phyloP scores from a whole-genome alignment of 1,284 basidiomycete species.

The Leucoagaricus sp. region DNA sequence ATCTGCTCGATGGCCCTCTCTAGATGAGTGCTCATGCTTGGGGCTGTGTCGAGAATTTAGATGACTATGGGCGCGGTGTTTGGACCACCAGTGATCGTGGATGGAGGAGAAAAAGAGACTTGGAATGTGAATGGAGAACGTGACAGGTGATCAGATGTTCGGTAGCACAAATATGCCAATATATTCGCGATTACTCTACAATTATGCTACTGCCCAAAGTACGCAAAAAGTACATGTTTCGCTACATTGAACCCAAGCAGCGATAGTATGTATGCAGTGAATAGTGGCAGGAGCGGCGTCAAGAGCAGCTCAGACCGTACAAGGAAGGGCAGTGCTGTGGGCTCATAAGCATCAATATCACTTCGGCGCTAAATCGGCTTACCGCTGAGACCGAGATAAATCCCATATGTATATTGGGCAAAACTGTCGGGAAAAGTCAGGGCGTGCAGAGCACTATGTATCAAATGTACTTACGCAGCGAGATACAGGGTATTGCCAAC shows the following conservation, averaged over 20 bases:
- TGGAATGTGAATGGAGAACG: slow-evolving; percentile 9
- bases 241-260: slow-evolving; percentile 90
- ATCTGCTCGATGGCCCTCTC: slow-evolving; percentile 78
- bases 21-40: slow-evolving; percentile 56
- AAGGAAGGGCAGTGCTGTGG: slow-evolving; percentile 84
- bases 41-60: slow-evolving; percentile 5
- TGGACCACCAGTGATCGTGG: slow-evolving; percentile 13
- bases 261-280: slow-evolving; percentile 83
- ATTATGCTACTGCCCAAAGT: slow-evolving; percentile 66
- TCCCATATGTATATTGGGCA: slow-evolving; percentile 87
- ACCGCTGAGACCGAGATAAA: slow-evolving; percentile 89
- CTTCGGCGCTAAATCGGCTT: slow-evolving; percentile 16
- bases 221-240: slow-evolving; percentile 71
- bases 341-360: slow-evolving; percentile 11
- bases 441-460: not conserved
- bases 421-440: slow-evolving; percentile 45
- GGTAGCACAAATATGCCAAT: slow-evolving; percentile 13
- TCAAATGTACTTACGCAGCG: slow-evolving; percentile 62
- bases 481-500: slow-evolving; percentile 94
- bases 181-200: slow-evolving; percentile 11
- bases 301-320: slow-evolving; percentile 85
- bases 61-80: slow-evolving; percentile 15
- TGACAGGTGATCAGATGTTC: slow-evolving; percentile 14
- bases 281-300: slow-evolving; percentile 82
- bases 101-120: slow-evolving; percentile 14